phyloP scores from a whole-genome alignment of 2,329 filamentous ascomycete species.

The Myriosclerotinia duriaeana region DNA sequence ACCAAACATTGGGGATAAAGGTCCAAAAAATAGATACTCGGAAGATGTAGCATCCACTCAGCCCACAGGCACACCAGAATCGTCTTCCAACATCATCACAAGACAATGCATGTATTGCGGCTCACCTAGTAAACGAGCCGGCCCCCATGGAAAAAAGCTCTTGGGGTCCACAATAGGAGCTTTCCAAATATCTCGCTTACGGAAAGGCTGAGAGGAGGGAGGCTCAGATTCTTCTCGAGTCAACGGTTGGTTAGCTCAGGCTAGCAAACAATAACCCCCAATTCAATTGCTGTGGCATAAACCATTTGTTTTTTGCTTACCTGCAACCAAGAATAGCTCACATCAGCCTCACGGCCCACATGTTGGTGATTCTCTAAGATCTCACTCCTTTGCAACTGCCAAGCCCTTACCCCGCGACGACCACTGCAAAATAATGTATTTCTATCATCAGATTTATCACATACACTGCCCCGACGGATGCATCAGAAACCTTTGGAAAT shows the following conservation, averaged over 20 bases:
- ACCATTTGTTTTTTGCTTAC: neutral
- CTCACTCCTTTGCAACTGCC: neutral
- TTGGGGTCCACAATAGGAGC: neutral
- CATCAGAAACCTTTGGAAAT: neutral
- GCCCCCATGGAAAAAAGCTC: neutral
- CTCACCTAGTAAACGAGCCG: neutral
- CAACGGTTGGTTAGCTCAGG: neutral
- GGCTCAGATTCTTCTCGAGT: neutral
- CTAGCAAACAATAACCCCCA: neutral
- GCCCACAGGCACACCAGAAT: neutral
- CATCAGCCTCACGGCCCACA: neutral
- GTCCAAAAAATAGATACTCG: no score
- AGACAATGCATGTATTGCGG: neutral
- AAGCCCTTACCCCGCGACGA: neutral
- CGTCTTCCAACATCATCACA: neutral
- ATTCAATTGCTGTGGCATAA: neutral
- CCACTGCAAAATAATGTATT: neutral
- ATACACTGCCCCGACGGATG: neutral
- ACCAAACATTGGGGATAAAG: neutral
- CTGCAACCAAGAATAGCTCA: neutral
- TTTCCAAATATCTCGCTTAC: conserved; percentile 1
- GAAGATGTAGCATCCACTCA: neutral
- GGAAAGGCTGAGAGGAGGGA: neutral
- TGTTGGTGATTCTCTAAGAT: neutral
- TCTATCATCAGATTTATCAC: conserved; percentile 1